These are phyloP conservation scores for Rhizopus delemar DNA, from an alignment of 371 early-diverging fungal genomes.

Conservation along the genomic window DNA sequence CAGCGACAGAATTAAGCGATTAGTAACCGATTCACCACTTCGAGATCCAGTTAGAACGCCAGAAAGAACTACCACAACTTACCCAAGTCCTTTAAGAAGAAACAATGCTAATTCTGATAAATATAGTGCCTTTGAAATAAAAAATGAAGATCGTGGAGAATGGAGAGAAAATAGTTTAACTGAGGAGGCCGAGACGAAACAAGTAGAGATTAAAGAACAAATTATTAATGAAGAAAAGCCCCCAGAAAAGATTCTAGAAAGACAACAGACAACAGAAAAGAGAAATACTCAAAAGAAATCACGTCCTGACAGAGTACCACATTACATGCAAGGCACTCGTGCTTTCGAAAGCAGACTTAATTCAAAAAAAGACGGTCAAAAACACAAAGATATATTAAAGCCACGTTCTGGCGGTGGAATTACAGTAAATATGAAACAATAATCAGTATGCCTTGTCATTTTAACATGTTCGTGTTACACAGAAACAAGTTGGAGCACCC, in stretches of 20 bases:
- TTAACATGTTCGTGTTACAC: no score
- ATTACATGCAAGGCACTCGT: constrained; percentile 26
- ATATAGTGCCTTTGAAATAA: constrained; percentile 7
- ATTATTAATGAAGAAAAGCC: not conserved
- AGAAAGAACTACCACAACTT: not conserved
- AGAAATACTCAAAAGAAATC: not conserved
- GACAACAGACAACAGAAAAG: not conserved
- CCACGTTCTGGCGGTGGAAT: constrained; percentile 15
- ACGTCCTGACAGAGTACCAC: constrained; percentile 5
- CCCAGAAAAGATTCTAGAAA: no score
- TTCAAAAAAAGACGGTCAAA: constrained; percentile 5
- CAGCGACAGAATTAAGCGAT: constrained; percentile 7
- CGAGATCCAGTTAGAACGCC: not conserved
- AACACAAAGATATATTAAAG: not conserved
- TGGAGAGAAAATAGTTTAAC: constrained; percentile 15
- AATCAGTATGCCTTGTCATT: not conserved
- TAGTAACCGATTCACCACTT: constrained; percentile 13
- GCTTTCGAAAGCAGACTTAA: constrained; percentile 9
- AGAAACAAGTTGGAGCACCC: no score
- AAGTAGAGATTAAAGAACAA: not conserved
- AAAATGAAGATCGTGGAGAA: constrained; percentile 25
- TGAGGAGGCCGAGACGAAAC: not conserved
- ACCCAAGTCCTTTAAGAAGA: not conserved
- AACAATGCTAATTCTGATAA: constrained; percentile 2
- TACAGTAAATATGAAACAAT: constrained; percentile 6